A percentile compares a stretch with the other conserved stretches of the same genome.
Evolutionary conservation across 2,329 filamentous ascomycete genomes (phyloP).

Genomic region (Zarea fungicola): DNA sequence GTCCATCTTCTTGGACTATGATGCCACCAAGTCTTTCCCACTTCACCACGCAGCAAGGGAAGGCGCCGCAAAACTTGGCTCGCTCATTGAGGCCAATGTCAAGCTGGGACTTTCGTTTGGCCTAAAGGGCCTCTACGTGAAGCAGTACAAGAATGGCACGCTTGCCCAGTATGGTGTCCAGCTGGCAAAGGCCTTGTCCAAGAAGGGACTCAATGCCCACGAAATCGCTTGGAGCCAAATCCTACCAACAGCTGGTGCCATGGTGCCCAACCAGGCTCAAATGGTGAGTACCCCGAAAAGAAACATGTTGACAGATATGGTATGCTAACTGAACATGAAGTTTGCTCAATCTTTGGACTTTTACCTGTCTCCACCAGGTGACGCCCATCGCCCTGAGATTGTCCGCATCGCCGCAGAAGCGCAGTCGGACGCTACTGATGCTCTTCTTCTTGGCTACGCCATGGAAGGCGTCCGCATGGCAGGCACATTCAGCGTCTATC

Average conservation of each 20-base stretch:
- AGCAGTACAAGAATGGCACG: conserved; percentile 44
- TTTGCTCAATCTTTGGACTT: conserved; percentile 6
- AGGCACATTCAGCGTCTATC: conserved; percentile 56
- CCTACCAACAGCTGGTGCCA: conserved; percentile 59
- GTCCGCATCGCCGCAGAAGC: conserved; percentile 53
- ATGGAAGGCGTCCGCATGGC: conserved; percentile 68
- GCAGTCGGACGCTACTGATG: conserved; percentile 52
- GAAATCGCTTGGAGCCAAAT: conserved; percentile 70
- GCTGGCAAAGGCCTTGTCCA: conserved; percentile 60
- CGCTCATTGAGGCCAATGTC: conserved; percentile 59
- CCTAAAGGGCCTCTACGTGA: conserved; percentile 42
- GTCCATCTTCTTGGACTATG: conserved; percentile 60
- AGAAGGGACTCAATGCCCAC: conserved; percentile 54
- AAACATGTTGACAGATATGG: too few species aligned
- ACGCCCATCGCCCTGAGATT: conserved; percentile 54
- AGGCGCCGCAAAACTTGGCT: conserved; percentile 53
- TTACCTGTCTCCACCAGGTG: conserved; percentile 26
- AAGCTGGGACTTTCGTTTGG: conserved; percentile 31
- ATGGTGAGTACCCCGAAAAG: conserved; percentile 54
- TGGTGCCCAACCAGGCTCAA: conserved; percentile 67
- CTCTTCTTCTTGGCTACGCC: conserved; percentile 61
- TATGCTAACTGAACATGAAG: too few species aligned
- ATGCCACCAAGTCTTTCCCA: conserved; percentile 62
- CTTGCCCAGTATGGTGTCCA: conserved; percentile 60
- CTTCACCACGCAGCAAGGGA: conserved; percentile 54